Base-by-base conservation (phyloP, 1,284 basidiomycete genomes). In the Ustilago curta region DNA sequence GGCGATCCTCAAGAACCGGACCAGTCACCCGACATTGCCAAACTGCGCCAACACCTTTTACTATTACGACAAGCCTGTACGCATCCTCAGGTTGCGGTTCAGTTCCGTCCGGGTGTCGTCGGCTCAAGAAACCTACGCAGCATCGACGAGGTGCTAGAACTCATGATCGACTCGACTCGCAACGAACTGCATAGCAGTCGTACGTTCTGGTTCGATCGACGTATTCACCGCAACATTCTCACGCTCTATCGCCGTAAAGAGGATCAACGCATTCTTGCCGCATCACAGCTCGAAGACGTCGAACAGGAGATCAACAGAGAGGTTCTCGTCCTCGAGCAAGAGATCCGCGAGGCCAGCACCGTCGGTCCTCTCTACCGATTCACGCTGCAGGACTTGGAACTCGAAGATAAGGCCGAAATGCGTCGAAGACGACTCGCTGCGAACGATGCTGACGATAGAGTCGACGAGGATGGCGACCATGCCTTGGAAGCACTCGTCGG, bases 41-140 rank as follows among this genome's bases (percentile, higher is more conserved):
- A 58, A 55, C 62, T 83, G 66, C 70, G 78, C 8, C 51, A 65
- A 8, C 75, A 76, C 19, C 73, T 84, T 1, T 29, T 78, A 14
- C 67, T 73, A 4, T 59, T 84, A 19, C 77, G 83, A 1, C 83
- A 83, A 51, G 82, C 83, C 2, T 84, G 83, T 59, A 84, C 83
- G 2, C 78, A 84, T 57, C 83, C 83, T 1, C 80, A 83, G 25
- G 71, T 83, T 4, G 77, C 76, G 2, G 43, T 77, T 9, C 68
- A 70, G 23, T 69, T 70, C 19, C 72, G 70, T 14, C 60, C 70
- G 19, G 61, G 65, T 12, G 61, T 60, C 18, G 68, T 79, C 0
- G 77, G 74, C 11, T 45, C 57, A 16, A 68, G 57, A 18, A 77
- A 78, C 37, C 56, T 84, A 42, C 77, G 78, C 39, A 77, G 74